Evolutionary conservation across 306 rosid genomes (phyloP).

Genomic region (Acacia confusa): DNA sequence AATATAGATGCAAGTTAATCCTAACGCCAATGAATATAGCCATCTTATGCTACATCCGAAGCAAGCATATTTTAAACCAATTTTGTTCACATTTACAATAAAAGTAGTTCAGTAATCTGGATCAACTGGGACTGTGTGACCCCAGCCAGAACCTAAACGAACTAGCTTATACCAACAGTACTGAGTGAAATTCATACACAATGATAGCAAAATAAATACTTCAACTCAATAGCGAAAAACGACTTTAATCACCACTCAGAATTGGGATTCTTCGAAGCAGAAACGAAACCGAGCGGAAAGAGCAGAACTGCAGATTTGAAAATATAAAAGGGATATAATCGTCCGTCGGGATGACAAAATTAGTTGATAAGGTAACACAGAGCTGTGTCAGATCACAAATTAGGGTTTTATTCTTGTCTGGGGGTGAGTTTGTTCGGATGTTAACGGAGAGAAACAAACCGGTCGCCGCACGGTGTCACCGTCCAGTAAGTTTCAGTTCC

Average conservation of each 20-base stretch:
- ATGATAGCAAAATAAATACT: slow-evolving; percentile 15
- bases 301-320: slow-evolving; percentile 10
- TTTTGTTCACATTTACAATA: slow-evolving; percentile 7
- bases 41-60: slow-evolving; percentile 16
- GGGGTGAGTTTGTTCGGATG: slow-evolving; percentile 12
- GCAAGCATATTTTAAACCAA: slow-evolving; percentile 9
- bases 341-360: slow-evolving; percentile 10
- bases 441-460: slow-evolving; percentile 48
- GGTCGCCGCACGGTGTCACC: slow-evolving; percentile 60
- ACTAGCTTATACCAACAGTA: slow-evolving; percentile 5
- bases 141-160: slow-evolving; percentile 6
- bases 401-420: slow-evolving; percentile 51
- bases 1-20: slow-evolving; percentile 19
- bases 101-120: slow-evolving; percentile 18
- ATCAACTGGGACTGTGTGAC: neutral
- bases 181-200: slow-evolving; percentile 14
- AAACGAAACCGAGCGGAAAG: slow-evolving; percentile 15
- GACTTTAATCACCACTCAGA: slow-evolving; percentile 37
- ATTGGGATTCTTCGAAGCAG: slow-evolving; percentile 27
- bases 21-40: slow-evolving; percentile 12
- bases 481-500: slow-evolving; percentile 38
- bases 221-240: slow-evolving; percentile 20
- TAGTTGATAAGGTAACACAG: slow-evolving; percentile 25
- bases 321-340: slow-evolving; percentile 19
- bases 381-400: slow-evolving; percentile 39